Evolutionary conservation across 139 green algal genomes (phyloP), one percentile per base, ranked within the genome.

Genomic region (Picochlorum sp.): DNA sequence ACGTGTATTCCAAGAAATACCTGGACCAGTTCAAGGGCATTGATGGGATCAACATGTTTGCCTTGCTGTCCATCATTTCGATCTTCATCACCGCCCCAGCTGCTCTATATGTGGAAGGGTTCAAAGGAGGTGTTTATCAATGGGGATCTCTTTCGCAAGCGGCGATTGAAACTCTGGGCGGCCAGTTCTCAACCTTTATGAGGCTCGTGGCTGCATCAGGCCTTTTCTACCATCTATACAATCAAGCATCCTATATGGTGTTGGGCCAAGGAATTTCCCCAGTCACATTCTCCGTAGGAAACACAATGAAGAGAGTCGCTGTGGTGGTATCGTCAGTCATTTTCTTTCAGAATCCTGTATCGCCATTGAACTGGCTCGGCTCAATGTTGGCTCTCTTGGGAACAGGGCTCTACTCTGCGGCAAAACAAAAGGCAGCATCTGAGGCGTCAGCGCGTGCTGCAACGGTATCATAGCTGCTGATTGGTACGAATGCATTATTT

Each of bases 21-120:
- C 80, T 95, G n/a, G 79, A 74, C 30, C 74, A 93, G 44, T 89
- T 86, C 66, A 90, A 90, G 71, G 53, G 88, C 57, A 83, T 95
- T n/a, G 84, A 93, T 51, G 87, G 87, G 52, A 95, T 93, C 74
- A 95, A 95, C 74, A 76, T 95, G 49, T 95, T 94, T 72, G 86
- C 77, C 18, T 73, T 94, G 47, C 84, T 95, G 44, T 89, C 81
- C 57, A 85, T 93, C 47, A 74, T 79, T 1, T 88, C 82, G 9
- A 69, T 93, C 26, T 3, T 91, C 3, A 90, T 82, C 68, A 89
- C 79, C 61, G 54, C 74, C n/a, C 87, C 87, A 20, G 73, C 73
- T 7, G 80, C 84, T 0, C 33, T 83, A 25, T 13, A 79, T 9
- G 55, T 90, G 28, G 87, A 95, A 71, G 66, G 59, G 22, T 64